phyloP scores from a whole-genome alignment of 495 filamentous ascomycete species.

The Hyaloscypha finlandica region DNA sequence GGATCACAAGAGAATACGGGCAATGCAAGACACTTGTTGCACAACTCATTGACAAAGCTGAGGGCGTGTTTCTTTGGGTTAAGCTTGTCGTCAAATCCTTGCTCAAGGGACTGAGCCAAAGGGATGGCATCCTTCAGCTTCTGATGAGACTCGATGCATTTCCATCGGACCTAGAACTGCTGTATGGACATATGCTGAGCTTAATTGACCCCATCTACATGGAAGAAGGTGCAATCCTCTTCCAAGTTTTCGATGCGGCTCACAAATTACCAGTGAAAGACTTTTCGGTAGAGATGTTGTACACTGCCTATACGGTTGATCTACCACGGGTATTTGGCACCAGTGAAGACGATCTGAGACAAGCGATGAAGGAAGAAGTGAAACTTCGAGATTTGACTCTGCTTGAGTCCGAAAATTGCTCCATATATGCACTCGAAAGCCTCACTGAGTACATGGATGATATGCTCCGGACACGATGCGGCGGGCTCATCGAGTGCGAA shows the following conservation, averaged over 20 bases:
- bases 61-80: conserved; percentile 26
- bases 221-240: conserved; percentile 7
- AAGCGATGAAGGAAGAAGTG: no score
- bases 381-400: no score
- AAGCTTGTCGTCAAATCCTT: conserved; percentile 15
- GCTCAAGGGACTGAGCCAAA: conserved; percentile 4
- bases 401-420: background rate
- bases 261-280: no score
- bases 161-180: conserved; percentile 8
- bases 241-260: conserved; percentile 8
- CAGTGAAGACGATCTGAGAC: background rate
- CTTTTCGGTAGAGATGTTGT: background rate
- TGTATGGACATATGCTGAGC: conserved; percentile 15
- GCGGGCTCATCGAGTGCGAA: background rate
- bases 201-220: conserved; percentile 17
- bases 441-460: background rate
- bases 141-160: conserved; percentile 1
- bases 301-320: background rate
- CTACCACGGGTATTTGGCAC: background rate
- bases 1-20: background rate
- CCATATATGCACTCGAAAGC: background rate
- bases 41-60: conserved; percentile 10
- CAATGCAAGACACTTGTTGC: background rate
- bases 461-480: background rate
- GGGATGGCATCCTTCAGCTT: conserved; percentile 9